phyloP scores from a whole-genome alignment of 139 green algal species.

The Astrephomene gubernaculifera region DNA sequence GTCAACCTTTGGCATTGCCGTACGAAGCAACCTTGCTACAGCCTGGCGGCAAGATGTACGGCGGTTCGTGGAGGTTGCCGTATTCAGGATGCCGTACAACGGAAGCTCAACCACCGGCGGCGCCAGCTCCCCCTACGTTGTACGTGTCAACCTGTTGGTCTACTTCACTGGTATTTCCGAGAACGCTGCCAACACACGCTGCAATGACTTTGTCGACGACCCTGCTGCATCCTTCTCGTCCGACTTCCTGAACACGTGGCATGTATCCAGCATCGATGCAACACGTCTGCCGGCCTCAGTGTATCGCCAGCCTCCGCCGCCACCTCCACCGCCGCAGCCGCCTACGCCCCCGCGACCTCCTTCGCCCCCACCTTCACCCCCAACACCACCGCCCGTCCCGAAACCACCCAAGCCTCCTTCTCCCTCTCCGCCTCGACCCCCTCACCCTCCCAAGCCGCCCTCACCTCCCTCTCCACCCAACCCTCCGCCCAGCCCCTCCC shows the following conservation, averaged over 20 bases:
- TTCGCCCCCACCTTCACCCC: too few species aligned
- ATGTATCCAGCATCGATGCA: not conserved
- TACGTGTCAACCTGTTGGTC: not conserved
- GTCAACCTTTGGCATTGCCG: not conserved
- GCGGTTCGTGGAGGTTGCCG: not conserved
- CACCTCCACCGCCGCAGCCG: not conserved
- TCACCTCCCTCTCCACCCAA: not conserved
- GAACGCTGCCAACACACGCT: not conserved
- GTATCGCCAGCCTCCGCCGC: not conserved
- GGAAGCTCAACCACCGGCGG: too few species aligned
- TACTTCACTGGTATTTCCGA: not conserved
- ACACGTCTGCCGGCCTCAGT: not conserved
- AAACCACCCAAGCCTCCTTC: not conserved
- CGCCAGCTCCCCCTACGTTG: not conserved
- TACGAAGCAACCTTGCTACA: not conserved
- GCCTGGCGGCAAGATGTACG: not conserved
- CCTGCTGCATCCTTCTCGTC: not conserved
- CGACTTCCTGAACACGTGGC: not conserved
- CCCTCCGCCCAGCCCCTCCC: not conserved
- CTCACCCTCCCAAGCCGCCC: not conserved
- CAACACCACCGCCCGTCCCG: not conserved
- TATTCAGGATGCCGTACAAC: not conserved
- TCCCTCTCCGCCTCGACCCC: not conserved
- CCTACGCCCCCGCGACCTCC: not conserved
- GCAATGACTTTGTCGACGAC: not conserved